These are phyloP conservation scores for Closterium sp. DNA, from an alignment of 139 green algal genomes.

Conservation along the genomic window DNA sequence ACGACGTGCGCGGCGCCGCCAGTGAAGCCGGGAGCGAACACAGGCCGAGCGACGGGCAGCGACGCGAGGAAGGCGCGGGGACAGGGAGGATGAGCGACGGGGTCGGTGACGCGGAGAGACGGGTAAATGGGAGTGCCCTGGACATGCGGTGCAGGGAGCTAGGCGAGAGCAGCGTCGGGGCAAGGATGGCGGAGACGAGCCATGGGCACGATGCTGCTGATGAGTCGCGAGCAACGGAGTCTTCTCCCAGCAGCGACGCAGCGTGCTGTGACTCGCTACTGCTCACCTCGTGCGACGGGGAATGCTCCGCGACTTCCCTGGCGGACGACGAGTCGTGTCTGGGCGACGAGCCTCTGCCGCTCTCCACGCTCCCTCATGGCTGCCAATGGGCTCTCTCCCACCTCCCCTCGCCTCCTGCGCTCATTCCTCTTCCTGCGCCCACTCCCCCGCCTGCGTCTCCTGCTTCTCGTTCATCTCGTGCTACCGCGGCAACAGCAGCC, in stretches of 20 bases:
- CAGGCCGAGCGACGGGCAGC: neutral
- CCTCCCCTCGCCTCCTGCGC: neutral
- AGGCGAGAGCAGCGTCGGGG: too few relatives aligned
- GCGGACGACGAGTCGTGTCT: neutral
- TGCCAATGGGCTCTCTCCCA: neutral
- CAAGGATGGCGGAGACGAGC: too few relatives aligned
- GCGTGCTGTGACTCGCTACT: neutral
- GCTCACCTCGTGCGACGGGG: neutral
- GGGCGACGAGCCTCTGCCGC: neutral
- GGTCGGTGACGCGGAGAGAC: neutral
- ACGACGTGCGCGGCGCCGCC: neutral
- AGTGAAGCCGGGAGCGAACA: neutral
- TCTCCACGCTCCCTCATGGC: neutral
- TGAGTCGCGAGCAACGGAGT: neutral
- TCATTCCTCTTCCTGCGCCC: neutral
- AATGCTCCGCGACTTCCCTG: too few relatives aligned
- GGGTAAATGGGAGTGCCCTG: neutral
- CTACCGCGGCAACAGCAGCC: neutral
- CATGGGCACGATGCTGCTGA: neutral
- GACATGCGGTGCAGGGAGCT: neutral
- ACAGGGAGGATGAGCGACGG: neutral
- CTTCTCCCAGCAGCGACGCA: neutral
- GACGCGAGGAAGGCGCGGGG: neutral
- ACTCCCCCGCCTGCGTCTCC: neutral
- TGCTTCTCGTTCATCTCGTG: neutral